A percentile compares a stretch with the other conserved stretches of the same genome.
Conservation (phyloP, 106 monocot species). For the Triglochin maritima region DNA sequence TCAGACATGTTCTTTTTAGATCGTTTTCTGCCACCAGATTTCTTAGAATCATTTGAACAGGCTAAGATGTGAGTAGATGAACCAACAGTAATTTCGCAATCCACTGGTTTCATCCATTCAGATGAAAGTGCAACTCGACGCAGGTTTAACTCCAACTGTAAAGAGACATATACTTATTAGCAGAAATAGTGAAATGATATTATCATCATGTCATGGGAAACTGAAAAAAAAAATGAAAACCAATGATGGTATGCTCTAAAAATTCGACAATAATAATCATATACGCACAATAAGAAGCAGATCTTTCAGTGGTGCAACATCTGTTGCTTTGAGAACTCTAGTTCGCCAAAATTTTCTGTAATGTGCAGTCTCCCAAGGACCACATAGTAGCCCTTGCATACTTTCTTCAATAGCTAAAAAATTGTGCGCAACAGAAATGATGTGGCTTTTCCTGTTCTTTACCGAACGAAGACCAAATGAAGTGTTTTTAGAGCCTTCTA, state of each 20-base stretch:
- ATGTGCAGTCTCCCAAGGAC: conserved; percentile 76
- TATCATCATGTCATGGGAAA: not conserved
- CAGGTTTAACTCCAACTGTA: conserved; percentile 82
- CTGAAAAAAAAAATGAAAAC: not conserved
- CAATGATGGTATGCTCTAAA: not conserved
- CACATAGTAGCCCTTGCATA: conserved; percentile 51
- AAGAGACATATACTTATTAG: conserved; percentile 8
- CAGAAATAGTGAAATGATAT: not conserved
- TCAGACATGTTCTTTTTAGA: conserved; percentile 28
- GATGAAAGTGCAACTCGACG: conserved; percentile 60
- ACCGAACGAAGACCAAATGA: conserved; percentile 24
- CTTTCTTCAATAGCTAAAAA: conserved; percentile 66
- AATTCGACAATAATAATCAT: conserved; percentile 3
- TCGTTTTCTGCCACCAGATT: conserved; percentile 31
- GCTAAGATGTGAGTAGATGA: conserved; percentile 46
- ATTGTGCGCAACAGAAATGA: conserved; percentile 34
- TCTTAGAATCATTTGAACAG: conserved; percentile 17
- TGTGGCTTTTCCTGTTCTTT: conserved; percentile 46
- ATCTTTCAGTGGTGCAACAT: conserved; percentile 46
- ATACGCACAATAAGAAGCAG: conserved; percentile 67
- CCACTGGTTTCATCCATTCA: conserved; percentile 74
- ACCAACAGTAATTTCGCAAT: conserved; percentile 47
- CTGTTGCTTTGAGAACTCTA: conserved; percentile 47
- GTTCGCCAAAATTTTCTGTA: conserved; percentile 56
- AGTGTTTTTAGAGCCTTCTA: conserved; percentile 14